These are phyloP conservation scores for Talaromyces sp. DNA, from an alignment of 2,329 filamentous ascomycete genomes.

Conservation along the genomic window DNA sequence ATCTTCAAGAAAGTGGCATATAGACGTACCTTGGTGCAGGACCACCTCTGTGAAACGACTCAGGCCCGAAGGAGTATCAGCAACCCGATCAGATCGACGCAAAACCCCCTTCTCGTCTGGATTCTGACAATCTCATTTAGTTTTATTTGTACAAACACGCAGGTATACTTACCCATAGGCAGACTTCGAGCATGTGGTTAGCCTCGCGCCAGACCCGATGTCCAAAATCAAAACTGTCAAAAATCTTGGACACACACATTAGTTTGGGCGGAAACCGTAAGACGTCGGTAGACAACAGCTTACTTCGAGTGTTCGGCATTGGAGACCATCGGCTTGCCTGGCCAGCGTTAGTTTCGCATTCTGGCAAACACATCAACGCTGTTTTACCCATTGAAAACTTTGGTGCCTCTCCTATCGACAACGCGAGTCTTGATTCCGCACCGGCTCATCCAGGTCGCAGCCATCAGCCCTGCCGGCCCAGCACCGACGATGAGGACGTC, in stretches of 20 bases:
- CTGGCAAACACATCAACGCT: no score
- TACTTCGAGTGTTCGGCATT: conserved; percentile 37
- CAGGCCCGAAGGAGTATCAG: neutral
- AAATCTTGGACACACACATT: neutral
- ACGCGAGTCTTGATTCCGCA: conserved; percentile 46
- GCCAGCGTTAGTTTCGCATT: conserved; percentile 8
- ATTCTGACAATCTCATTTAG: neutral
- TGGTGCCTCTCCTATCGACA: conserved; percentile 40
- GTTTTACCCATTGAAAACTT: conserved; percentile 23
- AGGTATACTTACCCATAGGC: neutral
- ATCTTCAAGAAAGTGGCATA: neutral
- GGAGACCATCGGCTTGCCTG: conserved; percentile 48
- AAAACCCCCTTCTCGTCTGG: neutral
- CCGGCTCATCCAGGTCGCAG: conserved; percentile 46
- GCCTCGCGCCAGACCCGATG: conserved; percentile 50
- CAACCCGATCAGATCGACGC: neutral
- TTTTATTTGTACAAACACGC: neutral
- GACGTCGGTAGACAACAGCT: conserved; percentile 36
- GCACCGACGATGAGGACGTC: conserved; percentile 44
- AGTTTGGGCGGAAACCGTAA: no score
- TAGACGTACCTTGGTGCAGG: neutral
- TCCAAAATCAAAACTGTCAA: conserved; percentile 53
- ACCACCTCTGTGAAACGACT: neutral
- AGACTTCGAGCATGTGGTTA: conserved; percentile 6
- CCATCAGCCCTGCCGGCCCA: conserved; percentile 45